Evolutionary conservation across 345 rosid species (phyloP).

Genomic region (Eutrema yunnanense): DNA sequence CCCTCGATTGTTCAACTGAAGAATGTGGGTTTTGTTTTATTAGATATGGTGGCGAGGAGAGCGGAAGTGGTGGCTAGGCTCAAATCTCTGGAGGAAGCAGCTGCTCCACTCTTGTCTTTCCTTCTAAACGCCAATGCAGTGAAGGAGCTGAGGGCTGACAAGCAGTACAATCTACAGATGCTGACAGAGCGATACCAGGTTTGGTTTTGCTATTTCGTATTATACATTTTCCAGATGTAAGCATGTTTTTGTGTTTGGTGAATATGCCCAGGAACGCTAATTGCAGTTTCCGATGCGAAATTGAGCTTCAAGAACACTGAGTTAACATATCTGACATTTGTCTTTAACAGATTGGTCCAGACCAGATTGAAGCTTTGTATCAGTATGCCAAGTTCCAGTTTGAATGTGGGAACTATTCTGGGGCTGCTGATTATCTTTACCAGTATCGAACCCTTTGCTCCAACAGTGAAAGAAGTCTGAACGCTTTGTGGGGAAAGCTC

Average conservation of each 20-base stretch:
- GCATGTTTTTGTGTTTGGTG: background rate
- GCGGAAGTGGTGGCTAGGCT: conserved; percentile 80
- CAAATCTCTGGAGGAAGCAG: conserved; percentile 83
- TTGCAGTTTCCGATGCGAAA: background rate
- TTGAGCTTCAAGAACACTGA: too few species aligned
- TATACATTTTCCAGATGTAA: too few species aligned
- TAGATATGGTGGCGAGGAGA: conserved; percentile 88
- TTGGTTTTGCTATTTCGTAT: background rate
- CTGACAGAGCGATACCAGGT: conserved; percentile 93
- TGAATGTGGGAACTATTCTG: conserved; percentile 98
- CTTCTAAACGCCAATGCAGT: conserved; percentile 68
- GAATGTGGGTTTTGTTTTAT: conserved; percentile 28
- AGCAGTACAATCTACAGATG: conserved; percentile 89
- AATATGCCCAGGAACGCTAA: background rate
- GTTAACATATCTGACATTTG: background rate
- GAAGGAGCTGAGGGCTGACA: conserved; percentile 80
- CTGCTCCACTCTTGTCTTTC: conserved; percentile 73
- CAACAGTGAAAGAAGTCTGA: conserved; percentile 73
- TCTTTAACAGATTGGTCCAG: conserved; percentile 72
- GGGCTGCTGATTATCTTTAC: conserved; percentile 95
- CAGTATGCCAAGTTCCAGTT: conserved; percentile 98
- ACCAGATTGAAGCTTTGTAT: conserved; percentile 93
- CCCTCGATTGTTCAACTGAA: background rate
- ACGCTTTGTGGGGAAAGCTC: conserved; percentile 96
- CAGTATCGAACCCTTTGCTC: conserved; percentile 87